A percentile compares a stretch with the other conserved stretches of the same genome.
Evolutionary conservation across 1,284 basidiomycete genomes (phyloP).

Genomic region (Ustilago crameri): DNA sequence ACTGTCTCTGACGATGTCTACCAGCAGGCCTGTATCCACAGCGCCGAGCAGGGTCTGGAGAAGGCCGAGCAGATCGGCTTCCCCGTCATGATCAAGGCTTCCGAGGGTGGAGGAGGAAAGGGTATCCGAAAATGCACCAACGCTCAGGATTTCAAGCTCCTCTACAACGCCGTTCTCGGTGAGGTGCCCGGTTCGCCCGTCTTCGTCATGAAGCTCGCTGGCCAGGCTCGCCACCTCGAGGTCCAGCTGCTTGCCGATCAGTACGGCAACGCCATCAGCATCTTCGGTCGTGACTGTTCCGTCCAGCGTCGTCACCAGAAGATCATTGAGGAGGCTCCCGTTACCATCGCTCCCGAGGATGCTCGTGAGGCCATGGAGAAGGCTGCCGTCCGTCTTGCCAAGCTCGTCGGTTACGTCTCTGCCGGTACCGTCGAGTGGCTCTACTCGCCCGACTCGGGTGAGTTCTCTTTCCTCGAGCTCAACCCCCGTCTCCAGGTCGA

Average conservation of each 20-base stretch:
- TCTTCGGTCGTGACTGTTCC: constrained; percentile 99
- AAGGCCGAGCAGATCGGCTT: constrained; percentile 90
- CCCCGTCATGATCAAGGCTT: constrained; percentile 99
- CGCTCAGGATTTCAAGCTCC: constrained; percentile 89
- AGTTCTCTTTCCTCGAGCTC: constrained; percentile 97
- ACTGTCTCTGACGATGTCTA: constrained; percentile 94
- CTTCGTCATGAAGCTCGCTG: constrained; percentile 99
- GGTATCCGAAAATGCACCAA: constrained; percentile 72
- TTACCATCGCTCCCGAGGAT: constrained; percentile 84
- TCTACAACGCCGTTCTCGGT: constrained; percentile 88
- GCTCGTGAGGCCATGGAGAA: constrained; percentile 94
- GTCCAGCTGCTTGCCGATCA: constrained; percentile 99
- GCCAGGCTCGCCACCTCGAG: constrained; percentile 95
- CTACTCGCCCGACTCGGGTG: constrained; percentile 91
- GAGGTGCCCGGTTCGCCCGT: constrained; percentile 98
- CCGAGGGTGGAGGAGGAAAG: constrained; percentile 98
- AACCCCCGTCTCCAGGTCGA: constrained; percentile 99
- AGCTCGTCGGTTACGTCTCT: constrained; percentile 98
- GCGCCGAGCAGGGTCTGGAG: constrained; percentile 86
- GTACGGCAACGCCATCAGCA: constrained; percentile 98
- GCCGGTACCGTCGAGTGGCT: constrained; percentile 99
- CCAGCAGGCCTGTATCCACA: constrained; percentile 86
- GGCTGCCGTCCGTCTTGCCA: constrained; percentile 94
- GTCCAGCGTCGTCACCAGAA: constrained; percentile 99
- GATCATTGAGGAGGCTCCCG: constrained; percentile 99